Base-by-base conservation (phyloP, 2,329 filamentous ascomycete species). In the Ambrosiella beaveri region DNA sequence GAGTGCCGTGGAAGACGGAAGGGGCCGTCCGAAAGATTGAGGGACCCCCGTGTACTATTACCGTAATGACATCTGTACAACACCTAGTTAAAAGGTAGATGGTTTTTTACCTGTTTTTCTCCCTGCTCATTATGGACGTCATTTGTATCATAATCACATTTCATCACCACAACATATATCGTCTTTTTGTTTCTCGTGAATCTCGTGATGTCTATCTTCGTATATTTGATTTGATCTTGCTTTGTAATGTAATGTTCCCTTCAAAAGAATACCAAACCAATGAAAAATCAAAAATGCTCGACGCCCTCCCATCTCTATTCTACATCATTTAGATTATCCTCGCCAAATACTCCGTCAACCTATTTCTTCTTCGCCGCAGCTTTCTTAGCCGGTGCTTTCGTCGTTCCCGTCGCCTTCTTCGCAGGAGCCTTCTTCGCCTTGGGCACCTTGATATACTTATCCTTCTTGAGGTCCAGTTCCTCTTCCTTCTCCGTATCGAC, bases 371-470 rank as follows among this genome's bases (percentile, higher is more conserved):
- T 40, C 7, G 54, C 39, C 11, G 41, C 44, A 3, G 53, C 38
- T 19, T 71, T 70, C 68, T 77, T 80, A 1, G 66, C 73, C 67
- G 77, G 80, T 1, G 69, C 72, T 62, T 75, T 80, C 1, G 66
- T 64, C 52, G 66, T 67, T 1, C 67, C 61, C 17, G 54, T 63
- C 0, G 68, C 61, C 63, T 72, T 74, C 65, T 74, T 74, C n/a
- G 70, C 66, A 6, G 65, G 44, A 66, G 74, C 73, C 67, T 80
- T 79, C 66, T 80, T 81, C 3, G 70, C 81, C 75, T 95, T 96
- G 11, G 91, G 88, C 67, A 85, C 79, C 69, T 93, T 95, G 68
- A 97, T 90, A 66, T 95, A 96, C 70, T 96, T 97, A 71, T 98
- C 93, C 67, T 91, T 95, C 66, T 85, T 88, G 56, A 97, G 69